Percentiles rank a stretch among this genome's conserved stretches.
phyloP scores from a whole-genome alignment of 164 flowering plant genomes.

The Hamamelis virginiana region DNA sequence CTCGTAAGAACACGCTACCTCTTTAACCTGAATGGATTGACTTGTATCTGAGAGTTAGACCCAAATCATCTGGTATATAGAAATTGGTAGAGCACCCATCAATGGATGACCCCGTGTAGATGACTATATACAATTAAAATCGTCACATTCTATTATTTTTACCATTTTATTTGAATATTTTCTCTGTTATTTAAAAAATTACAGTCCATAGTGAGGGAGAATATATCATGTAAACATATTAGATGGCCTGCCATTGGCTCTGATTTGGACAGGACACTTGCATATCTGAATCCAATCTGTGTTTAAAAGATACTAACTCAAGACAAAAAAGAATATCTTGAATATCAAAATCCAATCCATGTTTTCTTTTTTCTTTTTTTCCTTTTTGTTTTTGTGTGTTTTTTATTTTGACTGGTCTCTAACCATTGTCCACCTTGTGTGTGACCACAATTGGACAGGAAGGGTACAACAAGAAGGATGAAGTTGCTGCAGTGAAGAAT shows the following conservation, averaged over 20 bases:
- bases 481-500: conserved; percentile 25
- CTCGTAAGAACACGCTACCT: conserved; percentile 24
- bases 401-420: background rate
- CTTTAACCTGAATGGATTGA: too few species aligned
- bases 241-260: background rate
- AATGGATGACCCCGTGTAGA: background rate
- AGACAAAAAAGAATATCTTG: too few species aligned
- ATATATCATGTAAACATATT: too few species aligned
- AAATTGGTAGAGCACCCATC: background rate
- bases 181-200: background rate
- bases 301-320: too few species aligned
- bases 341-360: background rate
- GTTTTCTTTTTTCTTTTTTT: background rate
- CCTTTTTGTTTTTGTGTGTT: background rate
- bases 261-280: background rate
- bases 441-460: conserved; percentile 24
- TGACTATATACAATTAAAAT: background rate
- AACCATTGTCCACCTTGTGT: background rate
- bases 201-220: too few species aligned
- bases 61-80: too few species aligned
- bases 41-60: too few species aligned
- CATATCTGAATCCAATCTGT: too few species aligned
- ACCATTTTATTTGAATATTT: background rate
- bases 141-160: background rate
- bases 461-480: conserved; percentile 25